These are phyloP conservation scores for Podila clonocystis DNA, from an alignment of 192 early-diverging fungal genomes.

Conservation along the genomic window DNA sequence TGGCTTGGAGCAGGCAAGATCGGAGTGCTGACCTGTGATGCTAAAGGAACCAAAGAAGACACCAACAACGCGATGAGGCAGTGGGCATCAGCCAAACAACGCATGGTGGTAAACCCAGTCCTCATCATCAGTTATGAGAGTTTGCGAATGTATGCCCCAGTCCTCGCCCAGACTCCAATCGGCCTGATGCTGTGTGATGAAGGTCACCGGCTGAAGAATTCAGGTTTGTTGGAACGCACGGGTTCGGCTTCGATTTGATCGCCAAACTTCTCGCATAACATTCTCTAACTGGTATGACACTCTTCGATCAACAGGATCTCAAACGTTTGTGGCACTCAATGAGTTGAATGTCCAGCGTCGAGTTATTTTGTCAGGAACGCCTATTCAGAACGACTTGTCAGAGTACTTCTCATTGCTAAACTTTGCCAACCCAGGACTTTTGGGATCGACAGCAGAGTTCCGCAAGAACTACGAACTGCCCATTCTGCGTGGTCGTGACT, in stretches of 20 bases:
- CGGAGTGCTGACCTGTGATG: slow-evolving; percentile 88
- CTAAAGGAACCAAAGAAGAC: slow-evolving; percentile 90
- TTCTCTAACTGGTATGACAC: background rate
- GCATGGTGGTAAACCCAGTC: slow-evolving; percentile 89
- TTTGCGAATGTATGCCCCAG: slow-evolving; percentile 80
- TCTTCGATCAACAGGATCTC: slow-evolving; percentile 58
- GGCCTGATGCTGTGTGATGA: slow-evolving; percentile 97
- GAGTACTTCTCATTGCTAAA: slow-evolving; percentile 97
- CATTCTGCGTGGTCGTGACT: slow-evolving; percentile 92
- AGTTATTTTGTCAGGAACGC: slow-evolving; percentile 97
- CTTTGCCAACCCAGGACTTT: slow-evolving; percentile 93
- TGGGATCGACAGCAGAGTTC: slow-evolving; percentile 91
- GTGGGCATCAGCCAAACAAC: slow-evolving; percentile 86
- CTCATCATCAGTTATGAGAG: slow-evolving; percentile 99
- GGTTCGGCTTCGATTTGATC: too few species aligned
- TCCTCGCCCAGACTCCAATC: slow-evolving; percentile 83
- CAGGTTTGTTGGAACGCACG: slow-evolving; percentile 40
- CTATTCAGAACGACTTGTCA: slow-evolving; percentile 83
- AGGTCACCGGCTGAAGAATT: slow-evolving; percentile 96
- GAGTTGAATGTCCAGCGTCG: slow-evolving; percentile 88
- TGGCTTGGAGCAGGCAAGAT: slow-evolving; percentile 92
- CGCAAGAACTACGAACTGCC: slow-evolving; percentile 93
- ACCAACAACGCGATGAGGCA: slow-evolving; percentile 77
- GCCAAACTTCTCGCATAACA: too few species aligned
- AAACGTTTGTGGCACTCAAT: slow-evolving; percentile 85